Evolutionary conservation across 2,329 filamentous ascomycete genomes (phyloP), one percentile per base, ranked within the genome.

Genomic region (Blastomyces parvus): DNA sequence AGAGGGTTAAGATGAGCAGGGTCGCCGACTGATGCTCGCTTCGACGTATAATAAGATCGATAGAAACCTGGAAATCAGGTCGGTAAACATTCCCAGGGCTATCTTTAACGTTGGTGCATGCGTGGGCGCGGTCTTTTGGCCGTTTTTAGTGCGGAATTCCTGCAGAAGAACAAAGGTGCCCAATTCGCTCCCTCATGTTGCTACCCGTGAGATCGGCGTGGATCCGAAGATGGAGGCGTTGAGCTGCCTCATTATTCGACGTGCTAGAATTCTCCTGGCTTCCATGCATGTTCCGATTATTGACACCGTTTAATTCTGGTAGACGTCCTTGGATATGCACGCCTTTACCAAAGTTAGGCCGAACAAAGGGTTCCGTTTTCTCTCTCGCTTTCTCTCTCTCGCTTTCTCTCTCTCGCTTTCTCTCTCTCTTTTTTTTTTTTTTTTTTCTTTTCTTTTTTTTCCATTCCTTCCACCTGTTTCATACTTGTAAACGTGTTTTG

Each of bases 141-240:
- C 19, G 33, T 42, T 57, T 40, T 27, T 57, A 25, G n/a, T 40
- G 55, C 55, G 33, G 22, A 19, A 40, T 42, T 33, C 36, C n/a
- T 57, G 55, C 55, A 40, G 55, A 25, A 42, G 33, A 40, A 57
- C 55, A 57, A 57, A 57, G 55, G 14, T 42, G 22, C n/a, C 19
- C 33, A 57, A 40, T 57, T 40, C 36, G n/a, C 25, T 22, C 42
- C 17, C 48, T 50, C 22, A 25, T 57, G 55, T 42, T 14, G n/a
- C 33, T 40, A 57, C n/a, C 55, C 55, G 55, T 42, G 13, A 14
- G 55, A 40, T 57, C 36, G n/a, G n/a, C 55, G 19, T 40, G 36
- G 11, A 8, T 25, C 33, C 36, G 55, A 42, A 57, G 13, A 40
- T 13, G 14, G 36, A 42, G 40, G 6, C 13, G 14, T 57, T 40